These are phyloP conservation scores for Jatropha curcas DNA, from an alignment of 345 rosid species.

Conservation along the genomic window DNA sequence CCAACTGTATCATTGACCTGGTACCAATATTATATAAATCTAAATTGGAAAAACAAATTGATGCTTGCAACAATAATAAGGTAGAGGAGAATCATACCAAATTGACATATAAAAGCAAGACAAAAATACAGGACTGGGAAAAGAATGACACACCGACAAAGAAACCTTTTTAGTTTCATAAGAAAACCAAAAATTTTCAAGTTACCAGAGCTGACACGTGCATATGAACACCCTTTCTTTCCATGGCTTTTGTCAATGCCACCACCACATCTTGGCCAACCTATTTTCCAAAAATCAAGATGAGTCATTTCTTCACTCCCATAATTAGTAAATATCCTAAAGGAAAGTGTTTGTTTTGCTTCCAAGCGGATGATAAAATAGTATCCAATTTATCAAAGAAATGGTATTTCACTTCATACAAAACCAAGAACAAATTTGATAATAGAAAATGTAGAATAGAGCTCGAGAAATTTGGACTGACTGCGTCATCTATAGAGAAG, in stretches of 20 bases:
- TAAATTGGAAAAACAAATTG: neutral
- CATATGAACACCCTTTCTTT: slow-evolving; percentile 72
- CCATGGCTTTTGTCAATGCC: slow-evolving; percentile 73
- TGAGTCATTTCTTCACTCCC: neutral
- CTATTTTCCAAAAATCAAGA: slow-evolving; percentile 38
- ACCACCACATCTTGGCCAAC: slow-evolving; percentile 89
- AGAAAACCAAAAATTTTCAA: slow-evolving; percentile 6
- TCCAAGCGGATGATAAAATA: neutral
- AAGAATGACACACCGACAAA: neutral
- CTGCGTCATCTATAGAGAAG: slow-evolving; percentile 74
- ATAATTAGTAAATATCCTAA: neutral
- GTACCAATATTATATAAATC: slow-evolving; percentile 11
- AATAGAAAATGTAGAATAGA: neutral
- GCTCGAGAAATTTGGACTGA: slow-evolving; percentile 34
- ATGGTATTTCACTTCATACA: neutral
- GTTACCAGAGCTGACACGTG: slow-evolving; percentile 85
- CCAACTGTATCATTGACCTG: slow-evolving; percentile 98
- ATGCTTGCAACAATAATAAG: neutral
- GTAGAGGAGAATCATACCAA: neutral
- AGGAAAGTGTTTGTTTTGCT: neutral
- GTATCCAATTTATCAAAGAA: neutral
- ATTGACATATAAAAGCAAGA: neutral
- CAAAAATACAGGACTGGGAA: neutral
- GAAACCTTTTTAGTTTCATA: neutral
- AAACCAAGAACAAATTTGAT: slow-evolving; percentile 1